Evolutionary conservation across 2,329 filamentous ascomycete species (phyloP).

Genomic region (Chrysoporthe deuterocubensis): DNA sequence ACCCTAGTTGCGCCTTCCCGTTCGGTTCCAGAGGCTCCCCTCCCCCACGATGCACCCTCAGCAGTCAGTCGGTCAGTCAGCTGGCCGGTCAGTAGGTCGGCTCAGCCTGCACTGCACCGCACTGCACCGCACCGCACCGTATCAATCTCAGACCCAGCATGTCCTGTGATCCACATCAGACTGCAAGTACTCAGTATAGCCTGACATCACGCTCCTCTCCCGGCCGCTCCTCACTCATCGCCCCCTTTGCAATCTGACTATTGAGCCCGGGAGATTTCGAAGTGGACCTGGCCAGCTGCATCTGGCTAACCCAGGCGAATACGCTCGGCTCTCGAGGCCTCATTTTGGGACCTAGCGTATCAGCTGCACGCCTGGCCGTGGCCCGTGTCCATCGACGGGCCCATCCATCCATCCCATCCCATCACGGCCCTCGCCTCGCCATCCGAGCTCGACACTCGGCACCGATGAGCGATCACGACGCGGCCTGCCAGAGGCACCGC

Average conservation of each 20-base stretch:
- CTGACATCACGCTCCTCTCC: background rate
- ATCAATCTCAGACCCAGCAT: background rate
- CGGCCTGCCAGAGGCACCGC: background rate
- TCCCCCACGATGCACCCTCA: too few species aligned
- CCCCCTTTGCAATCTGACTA: constrained; percentile 8
- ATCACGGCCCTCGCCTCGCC: background rate
- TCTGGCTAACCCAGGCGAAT: constrained; percentile 22
- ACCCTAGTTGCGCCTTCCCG: constrained; percentile 13
- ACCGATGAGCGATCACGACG: background rate
- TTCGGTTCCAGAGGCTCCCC: background rate
- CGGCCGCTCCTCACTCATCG: background rate
- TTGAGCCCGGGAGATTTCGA: constrained; percentile 5
- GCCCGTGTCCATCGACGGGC: background rate
- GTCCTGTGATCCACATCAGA: background rate
- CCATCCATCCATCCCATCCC: background rate
- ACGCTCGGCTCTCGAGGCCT: constrained; percentile 2
- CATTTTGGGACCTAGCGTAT: constrained; percentile 9
- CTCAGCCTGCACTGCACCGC: background rate
- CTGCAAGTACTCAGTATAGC: background rate
- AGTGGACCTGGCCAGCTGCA: constrained; percentile 17
- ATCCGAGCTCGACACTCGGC: background rate
- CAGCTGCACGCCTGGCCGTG: constrained; percentile 4
- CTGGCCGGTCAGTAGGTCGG: too few species aligned
- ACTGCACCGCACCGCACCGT: background rate
- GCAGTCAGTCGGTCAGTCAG: too few species aligned